A percentile compares a stretch with the other conserved stretches of the same genome.
These are phyloP conservation scores for Phytophthora melonis DNA, from an alignment of 352 stramenopile genomes.

Conservation along the genomic window DNA sequence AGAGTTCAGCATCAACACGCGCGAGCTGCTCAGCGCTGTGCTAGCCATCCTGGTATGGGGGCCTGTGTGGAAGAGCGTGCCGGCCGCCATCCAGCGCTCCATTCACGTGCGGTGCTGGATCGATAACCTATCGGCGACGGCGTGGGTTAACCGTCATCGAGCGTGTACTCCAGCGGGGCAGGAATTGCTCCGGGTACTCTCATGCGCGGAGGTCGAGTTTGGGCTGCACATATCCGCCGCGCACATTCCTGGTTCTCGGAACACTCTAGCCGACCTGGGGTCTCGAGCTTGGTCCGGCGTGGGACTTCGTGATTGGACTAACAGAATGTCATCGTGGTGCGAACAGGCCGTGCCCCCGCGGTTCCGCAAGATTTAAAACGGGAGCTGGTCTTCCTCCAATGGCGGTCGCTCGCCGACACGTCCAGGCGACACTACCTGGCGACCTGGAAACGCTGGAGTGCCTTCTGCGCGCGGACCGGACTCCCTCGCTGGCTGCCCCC, in stretches of 20 bases:
- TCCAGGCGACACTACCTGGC: neutral
- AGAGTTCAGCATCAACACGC: neutral
- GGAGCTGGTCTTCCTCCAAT: neutral
- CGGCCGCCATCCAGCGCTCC: neutral
- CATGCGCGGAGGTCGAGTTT: neutral
- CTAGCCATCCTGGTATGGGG: neutral
- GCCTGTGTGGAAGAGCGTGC: neutral
- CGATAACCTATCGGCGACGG: neutral
- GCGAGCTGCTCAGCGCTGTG: neutral
- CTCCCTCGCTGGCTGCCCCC: neutral
- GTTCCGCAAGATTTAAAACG: neutral
- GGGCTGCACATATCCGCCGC: too few relatives aligned
- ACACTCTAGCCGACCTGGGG: neutral
- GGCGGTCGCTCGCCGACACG: neutral
- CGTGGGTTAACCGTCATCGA: neutral
- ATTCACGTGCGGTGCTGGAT: slow-evolving; percentile 10
- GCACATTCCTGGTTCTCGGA: too few relatives aligned
- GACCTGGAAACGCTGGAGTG: neutral
- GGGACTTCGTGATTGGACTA: neutral
- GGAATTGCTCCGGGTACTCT: neutral
- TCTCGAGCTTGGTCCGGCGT: neutral
- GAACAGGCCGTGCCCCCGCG: neutral
- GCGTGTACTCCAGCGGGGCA: neutral
- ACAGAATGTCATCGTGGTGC: neutral
- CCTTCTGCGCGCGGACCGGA: neutral